Evolutionary conservation across 2,329 filamentous ascomycete genomes (phyloP).

Genomic region (Sordariomycetes sp.): DNA sequence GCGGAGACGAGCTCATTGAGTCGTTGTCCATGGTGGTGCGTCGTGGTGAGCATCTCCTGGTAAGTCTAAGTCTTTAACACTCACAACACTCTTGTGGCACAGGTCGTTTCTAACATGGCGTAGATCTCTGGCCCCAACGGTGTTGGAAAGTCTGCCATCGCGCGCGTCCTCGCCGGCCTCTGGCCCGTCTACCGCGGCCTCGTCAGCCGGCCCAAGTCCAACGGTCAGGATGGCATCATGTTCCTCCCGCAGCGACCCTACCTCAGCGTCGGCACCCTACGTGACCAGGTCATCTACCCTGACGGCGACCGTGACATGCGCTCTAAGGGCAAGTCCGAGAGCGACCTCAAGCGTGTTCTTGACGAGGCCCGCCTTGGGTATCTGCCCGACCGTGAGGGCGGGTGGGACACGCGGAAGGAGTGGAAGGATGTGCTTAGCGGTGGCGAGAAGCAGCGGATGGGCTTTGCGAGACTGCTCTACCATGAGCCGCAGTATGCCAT

Average conservation of each 20-base stretch:
- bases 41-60: slow-evolving; percentile 78
- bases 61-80: not conserved
- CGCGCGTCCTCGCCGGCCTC: slow-evolving; percentile 78
- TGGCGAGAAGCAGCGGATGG: slow-evolving; percentile 94
- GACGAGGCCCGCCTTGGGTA: slow-evolving; percentile 83
- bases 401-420: slow-evolving; percentile 93
- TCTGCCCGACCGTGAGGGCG: slow-evolving; percentile 81
- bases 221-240: slow-evolving; percentile 90
- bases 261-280: slow-evolving; percentile 79
- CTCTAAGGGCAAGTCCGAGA: slow-evolving; percentile 64
- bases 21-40: slow-evolving; percentile 82
- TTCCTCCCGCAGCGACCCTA: slow-evolving; percentile 93
- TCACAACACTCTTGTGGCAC: not conserved
- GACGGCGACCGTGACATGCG: slow-evolving; percentile 93
- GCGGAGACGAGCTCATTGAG: slow-evolving; percentile 85
- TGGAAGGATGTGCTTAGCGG: slow-evolving; percentile 98
- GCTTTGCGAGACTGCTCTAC: slow-evolving; percentile 80
- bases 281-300: slow-evolving; percentile 96
- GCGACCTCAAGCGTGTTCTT: slow-evolving; percentile 66
- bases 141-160: slow-evolving; percentile 82
- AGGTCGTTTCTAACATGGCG: not conserved
- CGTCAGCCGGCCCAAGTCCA: slow-evolving; percentile 72
- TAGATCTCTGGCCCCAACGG: slow-evolving; percentile 88
- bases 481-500: slow-evolving; percentile 93
- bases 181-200: slow-evolving; percentile 96